Evolutionary conservation across 257 asterid species (phyloP).

Genomic region (Jaltomata sinuosa): DNA sequence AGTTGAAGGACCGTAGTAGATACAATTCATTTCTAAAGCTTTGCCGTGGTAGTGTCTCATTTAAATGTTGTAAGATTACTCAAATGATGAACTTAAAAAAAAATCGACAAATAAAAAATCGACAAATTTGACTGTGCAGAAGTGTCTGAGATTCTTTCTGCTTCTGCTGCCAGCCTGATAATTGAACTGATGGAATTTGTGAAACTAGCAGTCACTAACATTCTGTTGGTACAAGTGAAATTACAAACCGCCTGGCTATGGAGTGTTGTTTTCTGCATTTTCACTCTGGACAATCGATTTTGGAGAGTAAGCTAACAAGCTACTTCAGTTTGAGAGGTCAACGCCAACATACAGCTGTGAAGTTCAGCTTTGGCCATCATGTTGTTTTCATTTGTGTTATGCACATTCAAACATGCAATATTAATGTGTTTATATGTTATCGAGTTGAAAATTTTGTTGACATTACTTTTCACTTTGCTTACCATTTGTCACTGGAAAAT

Average conservation of each 20-base stretch:
- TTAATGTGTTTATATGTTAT: background rate
- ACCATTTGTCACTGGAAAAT: background rate
- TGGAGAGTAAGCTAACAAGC: background rate
- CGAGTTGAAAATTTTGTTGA: background rate
- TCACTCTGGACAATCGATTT: background rate
- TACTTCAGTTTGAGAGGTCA: background rate
- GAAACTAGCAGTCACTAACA: background rate
- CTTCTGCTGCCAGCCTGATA: background rate
- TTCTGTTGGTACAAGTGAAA: background rate
- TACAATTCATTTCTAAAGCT: background rate
- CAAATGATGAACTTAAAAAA: background rate
- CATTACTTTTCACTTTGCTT: background rate
- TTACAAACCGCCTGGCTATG: background rate
- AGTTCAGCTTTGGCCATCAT: background rate
- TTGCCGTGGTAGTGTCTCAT: background rate
- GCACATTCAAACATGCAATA: background rate
- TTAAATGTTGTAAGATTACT: background rate
- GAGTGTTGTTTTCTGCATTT: background rate
- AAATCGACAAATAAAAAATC: background rate
- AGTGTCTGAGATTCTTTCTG: background rate
- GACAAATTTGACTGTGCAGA: background rate
- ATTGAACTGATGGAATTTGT: background rate
- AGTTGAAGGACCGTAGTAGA: background rate
- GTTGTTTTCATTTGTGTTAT: background rate
- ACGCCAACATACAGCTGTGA: background rate